These are phyloP conservation scores for Nannochloropsis salina DNA, from an alignment of 108 stramenopile species.

Conservation along the genomic window DNA sequence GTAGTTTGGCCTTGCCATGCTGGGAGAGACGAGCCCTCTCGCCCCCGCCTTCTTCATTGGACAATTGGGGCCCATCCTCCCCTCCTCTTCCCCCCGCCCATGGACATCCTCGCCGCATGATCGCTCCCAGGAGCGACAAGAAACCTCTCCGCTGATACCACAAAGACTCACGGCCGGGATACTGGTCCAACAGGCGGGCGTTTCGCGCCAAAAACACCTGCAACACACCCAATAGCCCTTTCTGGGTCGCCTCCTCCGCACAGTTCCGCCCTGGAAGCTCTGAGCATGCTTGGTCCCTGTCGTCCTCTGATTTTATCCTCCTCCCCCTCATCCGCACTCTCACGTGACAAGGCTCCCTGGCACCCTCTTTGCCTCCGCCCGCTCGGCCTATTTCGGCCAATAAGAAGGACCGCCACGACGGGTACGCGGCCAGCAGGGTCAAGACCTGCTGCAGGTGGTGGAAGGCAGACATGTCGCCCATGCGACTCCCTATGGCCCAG, in stretches of 20 bases:
- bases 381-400: too few relatives aligned
- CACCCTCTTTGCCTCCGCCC: background rate
- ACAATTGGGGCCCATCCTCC: too few relatives aligned
- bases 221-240: background rate
- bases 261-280: background rate
- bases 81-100: too few relatives aligned
- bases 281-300: slow-evolving; percentile 27
- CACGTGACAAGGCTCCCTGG: slow-evolving; percentile 25
- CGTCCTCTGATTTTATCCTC: slow-evolving; percentile 33
- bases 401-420: background rate
- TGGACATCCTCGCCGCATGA: background rate
- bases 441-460: slow-evolving; percentile 8
- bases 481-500: background rate
- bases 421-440: background rate
- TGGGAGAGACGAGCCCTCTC: too few relatives aligned
- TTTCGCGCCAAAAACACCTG: slow-evolving; percentile 1
- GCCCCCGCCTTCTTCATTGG: too few relatives aligned
- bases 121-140: background rate
- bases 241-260: slow-evolving; percentile 12
- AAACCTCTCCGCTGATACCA: slow-evolving; percentile 41
- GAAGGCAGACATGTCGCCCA: background rate
- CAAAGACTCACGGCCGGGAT: slow-evolving; percentile 44
- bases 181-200: slow-evolving; percentile 23
- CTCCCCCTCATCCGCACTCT: slow-evolving; percentile 23
- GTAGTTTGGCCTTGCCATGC: background rate